Base-by-base conservation (phyloP, 2,329 filamentous ascomycete species). In the Xylaria polymorpha region DNA sequence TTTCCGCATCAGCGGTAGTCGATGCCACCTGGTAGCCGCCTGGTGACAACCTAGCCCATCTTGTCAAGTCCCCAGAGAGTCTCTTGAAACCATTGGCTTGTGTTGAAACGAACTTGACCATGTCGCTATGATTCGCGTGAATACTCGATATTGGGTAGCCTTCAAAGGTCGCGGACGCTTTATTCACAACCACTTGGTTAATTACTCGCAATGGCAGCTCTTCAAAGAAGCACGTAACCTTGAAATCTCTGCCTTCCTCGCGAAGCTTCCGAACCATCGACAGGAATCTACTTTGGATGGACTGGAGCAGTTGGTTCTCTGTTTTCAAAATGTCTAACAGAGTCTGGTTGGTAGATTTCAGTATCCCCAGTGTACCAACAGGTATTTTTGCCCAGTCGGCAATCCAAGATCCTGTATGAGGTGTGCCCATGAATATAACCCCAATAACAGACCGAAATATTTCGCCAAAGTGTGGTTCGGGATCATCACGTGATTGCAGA, bases 371-470 rank as follows among this genome's bases (percentile, higher is more conserved):
- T 8, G 56, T 1, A 29, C 4, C 14, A 32, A 20, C 56, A 44
- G 56, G 56, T 12, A 58, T 44, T 0, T 32, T 18, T 18, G 56
- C 20, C 56, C 56, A 58, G 14, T 58, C 39, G 1, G 56, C 56
- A 1, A 58, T 58, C 56, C 56, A 58, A 7, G 22, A 44, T 9
- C 4, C 73, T 67, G 63, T 72, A 74, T 10, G 51, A 59, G 20
- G 68, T 48, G 71, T 73, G 72, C 62, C 37, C 51, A 50, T 37
- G 56, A 51, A 39, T 8, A 25, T 3, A 32, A 32, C 43, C 50
- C 51, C 51, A 3, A 55, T 25, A 55, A 37, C 51, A 20, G 15
- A n/a, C 15, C 12, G 1, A 20, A 55, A 37, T 35, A 55, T 10
- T 0, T 55, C 51, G 8, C 32, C 7, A 37, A 20, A 18, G 51